Percentiles rank a stretch among this genome's conserved stretches.
Evolutionary conservation across 1,284 basidiomycete species (phyloP).

Genomic region (Ceratobasidium sp.): DNA sequence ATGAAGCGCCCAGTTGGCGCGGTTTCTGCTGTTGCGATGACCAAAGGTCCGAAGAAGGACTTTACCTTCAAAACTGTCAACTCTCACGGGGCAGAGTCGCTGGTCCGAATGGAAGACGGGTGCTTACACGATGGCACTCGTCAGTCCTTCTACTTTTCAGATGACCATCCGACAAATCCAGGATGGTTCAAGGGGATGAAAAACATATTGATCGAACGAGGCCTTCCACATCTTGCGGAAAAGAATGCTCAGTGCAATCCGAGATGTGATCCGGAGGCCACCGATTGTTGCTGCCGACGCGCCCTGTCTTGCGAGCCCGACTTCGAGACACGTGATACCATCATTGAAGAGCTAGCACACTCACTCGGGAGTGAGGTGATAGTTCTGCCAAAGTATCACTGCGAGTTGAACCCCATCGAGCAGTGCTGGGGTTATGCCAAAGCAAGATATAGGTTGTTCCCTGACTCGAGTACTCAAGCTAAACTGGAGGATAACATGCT

Average conservation of each 20-base stretch:
- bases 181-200: conserved; percentile 46
- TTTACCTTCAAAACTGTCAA: not conserved
- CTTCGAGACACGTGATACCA: conserved; percentile 35
- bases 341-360: conserved; percentile 17
- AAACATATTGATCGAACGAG: conserved; percentile 3
- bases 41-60: conserved; percentile 46
- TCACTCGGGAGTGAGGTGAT: conserved; percentile 27
- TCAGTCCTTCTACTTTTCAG: conserved; percentile 52
- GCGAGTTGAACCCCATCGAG: conserved; percentile 43
- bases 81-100: not conserved
- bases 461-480: not conserved
- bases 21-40: conserved; percentile 55
- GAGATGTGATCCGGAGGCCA: conserved; percentile 13
- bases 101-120: conserved; percentile 49
- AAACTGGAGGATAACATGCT: conserved; percentile 6
- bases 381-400: conserved; percentile 45
- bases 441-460: not conserved
- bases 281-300: conserved; percentile 40
- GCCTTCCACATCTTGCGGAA: not conserved
- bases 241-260: conserved; percentile 39
- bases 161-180: conserved; percentile 51
- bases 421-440: conserved; percentile 35
- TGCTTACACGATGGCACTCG: conserved; percentile 45
- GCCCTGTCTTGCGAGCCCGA: conserved; percentile 32
- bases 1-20: conserved; percentile 53